These are phyloP conservation scores for Guadua angustifolia DNA, from an alignment of 176 grass and related monocot genomes.

Conservation along the genomic window DNA sequence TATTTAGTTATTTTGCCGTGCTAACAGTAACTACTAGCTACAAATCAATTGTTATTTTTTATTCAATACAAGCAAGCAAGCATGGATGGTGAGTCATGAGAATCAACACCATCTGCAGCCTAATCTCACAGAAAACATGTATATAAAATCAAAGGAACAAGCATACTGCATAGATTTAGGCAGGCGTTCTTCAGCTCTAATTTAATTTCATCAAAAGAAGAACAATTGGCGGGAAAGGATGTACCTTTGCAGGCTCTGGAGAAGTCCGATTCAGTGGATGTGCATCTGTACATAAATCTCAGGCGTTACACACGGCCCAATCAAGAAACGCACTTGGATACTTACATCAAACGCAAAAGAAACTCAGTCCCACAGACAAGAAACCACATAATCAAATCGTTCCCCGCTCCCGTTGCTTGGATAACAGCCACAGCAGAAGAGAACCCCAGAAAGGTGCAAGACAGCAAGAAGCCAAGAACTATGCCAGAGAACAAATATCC, in stretches of 20 bases:
- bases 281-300: neutral
- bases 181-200: neutral
- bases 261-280: neutral
- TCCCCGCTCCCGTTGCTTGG: no score
- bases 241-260: constrained; percentile 20
- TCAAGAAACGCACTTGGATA: no score
- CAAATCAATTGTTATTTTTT: no score
- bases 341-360: no score
- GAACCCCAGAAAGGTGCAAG: neutral
- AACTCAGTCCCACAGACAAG: no score
- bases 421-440: no score
- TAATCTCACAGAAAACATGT: neutral
- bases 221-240: no score
- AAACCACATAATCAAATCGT: no score
- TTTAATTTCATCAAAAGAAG: neutral
- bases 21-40: no score
- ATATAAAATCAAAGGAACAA: neutral
- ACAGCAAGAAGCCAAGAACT: neutral
- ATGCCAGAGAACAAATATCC: neutral
- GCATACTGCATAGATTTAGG: neutral
- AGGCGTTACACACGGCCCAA: no score
- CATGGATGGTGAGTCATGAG: neutral
- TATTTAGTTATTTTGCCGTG: no score
- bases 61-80: neutral
- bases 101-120: neutral